phyloP scores from a whole-genome alignment of 371 early-diverging fungal genomes.

The Apophysomyces elegans region DNA sequence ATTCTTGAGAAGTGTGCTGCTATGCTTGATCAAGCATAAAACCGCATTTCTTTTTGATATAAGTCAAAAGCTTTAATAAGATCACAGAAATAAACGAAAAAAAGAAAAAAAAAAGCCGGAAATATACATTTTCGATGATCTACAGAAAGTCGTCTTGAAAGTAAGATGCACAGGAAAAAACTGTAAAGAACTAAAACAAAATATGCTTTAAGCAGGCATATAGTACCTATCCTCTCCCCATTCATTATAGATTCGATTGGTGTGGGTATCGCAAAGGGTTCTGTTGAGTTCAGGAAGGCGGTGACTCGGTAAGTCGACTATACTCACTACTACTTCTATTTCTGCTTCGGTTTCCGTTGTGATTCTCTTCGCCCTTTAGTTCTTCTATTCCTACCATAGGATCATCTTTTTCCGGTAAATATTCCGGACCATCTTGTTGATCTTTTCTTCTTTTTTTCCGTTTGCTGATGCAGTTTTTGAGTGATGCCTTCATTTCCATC shows the following conservation, averaged over 20 bases:
- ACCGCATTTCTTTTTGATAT: background rate
- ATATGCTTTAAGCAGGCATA: background rate
- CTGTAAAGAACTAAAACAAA: background rate
- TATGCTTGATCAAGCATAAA: conserved; percentile 29
- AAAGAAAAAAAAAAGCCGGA: background rate
- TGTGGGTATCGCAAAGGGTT: background rate
- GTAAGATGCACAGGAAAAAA: conserved; percentile 4
- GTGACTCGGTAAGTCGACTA: background rate
- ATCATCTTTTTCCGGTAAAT: conserved; percentile 14
- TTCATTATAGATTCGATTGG: background rate
- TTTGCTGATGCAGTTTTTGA: conserved; percentile 40
- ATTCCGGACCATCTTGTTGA: conserved; percentile 1
- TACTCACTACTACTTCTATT: background rate
- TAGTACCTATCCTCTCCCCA: background rate
- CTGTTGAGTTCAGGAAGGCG: background rate
- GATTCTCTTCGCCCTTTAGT: background rate
- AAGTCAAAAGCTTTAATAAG: background rate
- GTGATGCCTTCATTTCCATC: conserved; percentile 56
- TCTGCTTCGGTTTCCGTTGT: background rate
- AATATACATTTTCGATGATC: conserved; percentile 12
- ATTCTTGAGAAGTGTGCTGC: conserved; percentile 69
- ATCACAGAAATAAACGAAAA: background rate
- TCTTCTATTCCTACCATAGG: conserved; percentile 20
- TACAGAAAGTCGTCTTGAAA: background rate
- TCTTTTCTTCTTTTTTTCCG: conserved; percentile 32